phyloP scores from a whole-genome alignment of 495 filamentous ascomycete species.

The Chaetomidium leptoderma region DNA sequence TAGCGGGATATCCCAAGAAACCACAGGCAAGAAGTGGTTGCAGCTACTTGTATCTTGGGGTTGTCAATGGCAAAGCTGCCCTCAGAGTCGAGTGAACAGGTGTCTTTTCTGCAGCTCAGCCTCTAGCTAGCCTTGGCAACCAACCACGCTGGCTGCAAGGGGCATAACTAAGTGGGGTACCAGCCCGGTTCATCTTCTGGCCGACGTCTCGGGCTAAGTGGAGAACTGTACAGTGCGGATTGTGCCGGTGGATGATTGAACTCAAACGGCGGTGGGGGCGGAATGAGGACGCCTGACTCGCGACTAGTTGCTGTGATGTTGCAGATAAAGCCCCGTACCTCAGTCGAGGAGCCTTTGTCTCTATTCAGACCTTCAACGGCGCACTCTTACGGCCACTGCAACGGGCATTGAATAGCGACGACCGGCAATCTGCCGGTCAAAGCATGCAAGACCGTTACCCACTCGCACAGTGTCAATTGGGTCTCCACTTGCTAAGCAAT shows the following conservation, averaged over 20 bases:
- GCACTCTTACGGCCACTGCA: too few relatives aligned
- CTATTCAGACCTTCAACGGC: too few relatives aligned
- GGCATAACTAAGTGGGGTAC: conserved; percentile 4
- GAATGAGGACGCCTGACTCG: background rate
- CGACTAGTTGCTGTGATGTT: background rate
- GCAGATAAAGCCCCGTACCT: background rate
- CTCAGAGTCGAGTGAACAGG: conserved; percentile 29
- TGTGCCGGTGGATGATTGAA: too few relatives aligned
- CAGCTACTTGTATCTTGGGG: conserved; percentile 28
- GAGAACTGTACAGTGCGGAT: conserved; percentile 4
- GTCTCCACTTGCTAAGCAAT: background rate
- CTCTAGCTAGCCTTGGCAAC: conserved; percentile 9
- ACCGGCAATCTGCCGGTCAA: too few relatives aligned
- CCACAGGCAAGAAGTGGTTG: conserved; percentile 14
- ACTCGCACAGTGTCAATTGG: background rate
- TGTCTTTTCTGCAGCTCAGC: conserved; percentile 31
- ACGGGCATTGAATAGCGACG: too few relatives aligned
- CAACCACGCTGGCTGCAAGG: conserved; percentile 8
- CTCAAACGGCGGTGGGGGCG: background rate
- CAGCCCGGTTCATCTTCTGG: background rate
- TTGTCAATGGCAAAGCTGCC: conserved; percentile 24
- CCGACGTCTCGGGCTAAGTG: background rate
- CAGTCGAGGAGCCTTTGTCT: background rate
- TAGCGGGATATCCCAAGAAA: conserved; percentile 16
- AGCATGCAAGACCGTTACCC: background rate